Evolutionary conservation across 2,329 filamentous ascomycete species (phyloP).

Genomic region (Colletotrichum siamense): DNA sequence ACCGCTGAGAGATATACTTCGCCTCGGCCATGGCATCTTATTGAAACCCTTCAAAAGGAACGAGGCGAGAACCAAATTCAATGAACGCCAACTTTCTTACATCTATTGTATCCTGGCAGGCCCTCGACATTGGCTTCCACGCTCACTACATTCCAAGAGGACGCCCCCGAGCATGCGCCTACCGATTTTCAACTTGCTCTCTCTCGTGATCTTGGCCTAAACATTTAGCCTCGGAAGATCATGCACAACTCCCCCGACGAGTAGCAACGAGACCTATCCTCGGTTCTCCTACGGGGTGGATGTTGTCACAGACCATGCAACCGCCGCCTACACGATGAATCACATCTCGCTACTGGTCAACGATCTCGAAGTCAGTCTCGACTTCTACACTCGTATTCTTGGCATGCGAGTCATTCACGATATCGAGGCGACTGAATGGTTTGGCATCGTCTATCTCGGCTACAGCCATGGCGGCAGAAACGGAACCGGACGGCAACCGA

Average conservation of each 20-base stretch:
- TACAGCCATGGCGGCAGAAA: slow-evolving; percentile 40
- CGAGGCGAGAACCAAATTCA: rapidly evolving
- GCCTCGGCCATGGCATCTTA: background rate
- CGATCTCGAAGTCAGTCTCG: slow-evolving; percentile 32
- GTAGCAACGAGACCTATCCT: background rate
- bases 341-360: slow-evolving; percentile 35
- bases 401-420: slow-evolving; percentile 40
- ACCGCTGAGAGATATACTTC: background rate
- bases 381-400: slow-evolving; percentile 39
- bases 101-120: rapidly evolving
- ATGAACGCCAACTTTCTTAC: rapidly evolving
- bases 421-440: slow-evolving; percentile 29
- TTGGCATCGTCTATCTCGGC: slow-evolving; percentile 38
- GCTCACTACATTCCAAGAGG: rapidly evolving
- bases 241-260: background rate
- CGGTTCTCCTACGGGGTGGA: background rate
- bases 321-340: slow-evolving; percentile 38
- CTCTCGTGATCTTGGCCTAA: background rate
- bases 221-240: background rate
- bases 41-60: rapidly evolving
- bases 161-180: background rate
- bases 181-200: background rate
- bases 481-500: slow-evolving; percentile 39
- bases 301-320: slow-evolving; percentile 21
- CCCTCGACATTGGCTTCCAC: rapidly evolving